Conservation (phyloP, 2,329 filamentous ascomycete genomes). For the Laburnicola sp. region DNA sequence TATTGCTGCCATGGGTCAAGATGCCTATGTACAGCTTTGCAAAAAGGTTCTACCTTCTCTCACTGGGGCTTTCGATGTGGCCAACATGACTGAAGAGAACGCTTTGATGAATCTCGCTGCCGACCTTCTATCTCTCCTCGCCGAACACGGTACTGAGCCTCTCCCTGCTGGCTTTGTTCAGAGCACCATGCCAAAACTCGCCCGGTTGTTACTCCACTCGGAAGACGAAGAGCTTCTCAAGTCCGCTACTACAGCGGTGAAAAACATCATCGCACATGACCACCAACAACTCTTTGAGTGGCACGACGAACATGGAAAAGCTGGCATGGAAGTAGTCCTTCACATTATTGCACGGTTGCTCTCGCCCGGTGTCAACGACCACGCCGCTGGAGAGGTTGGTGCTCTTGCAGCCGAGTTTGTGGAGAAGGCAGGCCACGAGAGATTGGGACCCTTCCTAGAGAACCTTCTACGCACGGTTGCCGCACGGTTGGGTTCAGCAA, state of each 20-base stretch:
- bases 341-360: conserved; percentile 91
- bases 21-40: conserved; percentile 77
- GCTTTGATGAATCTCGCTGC: conserved; percentile 84
- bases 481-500: conserved; percentile 76
- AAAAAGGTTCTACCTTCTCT: conserved; percentile 84
- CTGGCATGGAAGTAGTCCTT: conserved; percentile 84
- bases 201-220: conserved; percentile 77
- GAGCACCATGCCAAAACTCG: conserved; percentile 84
- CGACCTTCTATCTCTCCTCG: conserved; percentile 78
- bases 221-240: conserved; percentile 87
- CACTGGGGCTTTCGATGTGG: conserved; percentile 86
- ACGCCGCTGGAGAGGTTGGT: conserved; percentile 93
- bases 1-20: conserved; percentile 65
- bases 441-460: conserved; percentile 84
- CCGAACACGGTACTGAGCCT: conserved; percentile 80
- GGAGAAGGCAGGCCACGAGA: conserved; percentile 89
- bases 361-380: conserved; percentile 81
- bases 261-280: conserved; percentile 88
- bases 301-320: conserved; percentile 75
- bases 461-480: conserved; percentile 90
- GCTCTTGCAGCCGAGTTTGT: conserved; percentile 92
- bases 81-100: conserved; percentile 80
- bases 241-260: conserved; percentile 81
- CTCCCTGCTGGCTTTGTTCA: conserved; percentile 84
- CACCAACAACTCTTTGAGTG: conserved; percentile 87